Evolutionary conservation across 2,329 filamentous ascomycete species (phyloP), one percentile per base, ranked within the genome.

Genomic region (Ophiostoma ulmi): DNA sequence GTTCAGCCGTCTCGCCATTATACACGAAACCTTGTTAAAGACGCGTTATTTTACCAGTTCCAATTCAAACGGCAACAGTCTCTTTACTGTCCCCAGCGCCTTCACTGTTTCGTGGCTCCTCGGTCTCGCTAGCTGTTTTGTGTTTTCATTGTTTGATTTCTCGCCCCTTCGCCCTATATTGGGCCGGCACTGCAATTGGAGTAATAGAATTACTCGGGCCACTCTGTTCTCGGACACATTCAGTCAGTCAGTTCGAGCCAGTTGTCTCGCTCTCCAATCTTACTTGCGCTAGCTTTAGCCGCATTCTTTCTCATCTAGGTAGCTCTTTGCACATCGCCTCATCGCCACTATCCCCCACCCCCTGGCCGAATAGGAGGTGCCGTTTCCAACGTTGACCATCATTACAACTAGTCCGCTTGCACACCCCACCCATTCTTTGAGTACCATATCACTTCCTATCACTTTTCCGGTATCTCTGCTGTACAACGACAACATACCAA

Each of bases 231-330:
- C 22, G 20, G 38, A 44, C 68, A 26, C 64, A 39, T 67, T 52
- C 44, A 39, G 11, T 41, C 35, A 20, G 41, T 20, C 39, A 48
- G 39, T 69, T 44, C 11, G 26, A n/a, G 44, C 68, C 52, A 35
- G 17, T 63, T 41, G 39, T 39, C 55, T 44, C 35, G 70, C 10
- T 63, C 67, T 38, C 67, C 70, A 71, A 69, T 71, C 70, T 39
- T 48, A 39, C 38, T 26, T 22, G 67, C 70, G 64, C 70, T 71
- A 71, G 67, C 66, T 71, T 67, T 69, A 71, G 70, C 67, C 70
- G 70, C 70, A 71, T 69, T 69, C 52, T 44, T 44, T 58, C 61
- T 52, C 44, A 39, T 66, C 58, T 58, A n/a, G 22, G n/a, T 26
- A 22, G 44, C 61, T 38, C 52, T 55, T 52, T 69, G 39, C 44